Percentiles rank a stretch among this genome's conserved stretches.
Conservation (phyloP, 495 filamentous ascomycete genomes). For the Aspergillus nidulans region DNA sequence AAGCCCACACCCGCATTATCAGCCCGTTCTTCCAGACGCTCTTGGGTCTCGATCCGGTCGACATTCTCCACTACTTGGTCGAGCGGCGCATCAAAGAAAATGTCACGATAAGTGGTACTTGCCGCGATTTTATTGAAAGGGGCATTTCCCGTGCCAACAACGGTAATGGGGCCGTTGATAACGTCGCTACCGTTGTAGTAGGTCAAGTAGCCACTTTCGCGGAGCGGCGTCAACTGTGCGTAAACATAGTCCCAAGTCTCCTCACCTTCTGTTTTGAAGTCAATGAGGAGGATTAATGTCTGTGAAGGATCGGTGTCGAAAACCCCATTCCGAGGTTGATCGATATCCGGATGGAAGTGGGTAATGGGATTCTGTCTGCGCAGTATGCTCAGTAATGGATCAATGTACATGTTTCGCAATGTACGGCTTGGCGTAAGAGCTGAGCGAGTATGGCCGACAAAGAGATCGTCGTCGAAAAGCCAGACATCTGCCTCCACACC, state of each 20-base stretch:
- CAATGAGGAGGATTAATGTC: conserved; percentile 63
- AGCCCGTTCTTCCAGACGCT: neutral
- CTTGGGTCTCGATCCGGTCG: conserved; percentile 19
- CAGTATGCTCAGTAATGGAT: conserved; percentile 51
- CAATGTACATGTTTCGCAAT: conserved; percentile 50
- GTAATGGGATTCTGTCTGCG: conserved; percentile 44
- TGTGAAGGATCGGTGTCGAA: conserved; percentile 53
- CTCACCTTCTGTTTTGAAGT: conserved; percentile 59
- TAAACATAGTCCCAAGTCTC: conserved; percentile 50
- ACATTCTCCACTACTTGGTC: conserved; percentile 28
- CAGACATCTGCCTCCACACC: conserved; percentile 85
- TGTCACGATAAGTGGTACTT: conserved; percentile 46
- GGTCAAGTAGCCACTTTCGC: conserved; percentile 59
- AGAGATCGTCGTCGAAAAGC: conserved; percentile 66
- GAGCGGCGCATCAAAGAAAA: conserved; percentile 63
- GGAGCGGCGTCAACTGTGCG: conserved; percentile 60
- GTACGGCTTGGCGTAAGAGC: conserved; percentile 47
- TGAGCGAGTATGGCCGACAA: conserved; percentile 50
- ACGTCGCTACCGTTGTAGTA: conserved; percentile 49
- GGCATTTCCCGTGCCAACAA: conserved; percentile 75
- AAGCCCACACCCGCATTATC: conserved; percentile 32
- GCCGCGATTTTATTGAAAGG: conserved; percentile 60
- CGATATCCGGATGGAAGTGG: conserved; percentile 22
- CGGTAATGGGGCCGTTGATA: conserved; percentile 58
- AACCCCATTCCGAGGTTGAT: conserved; percentile 31